Percentiles rank a stretch among this genome's conserved stretches.
Evolutionary conservation across 106 monocot genomes (phyloP).

Genomic region (Allium cepa): DNA sequence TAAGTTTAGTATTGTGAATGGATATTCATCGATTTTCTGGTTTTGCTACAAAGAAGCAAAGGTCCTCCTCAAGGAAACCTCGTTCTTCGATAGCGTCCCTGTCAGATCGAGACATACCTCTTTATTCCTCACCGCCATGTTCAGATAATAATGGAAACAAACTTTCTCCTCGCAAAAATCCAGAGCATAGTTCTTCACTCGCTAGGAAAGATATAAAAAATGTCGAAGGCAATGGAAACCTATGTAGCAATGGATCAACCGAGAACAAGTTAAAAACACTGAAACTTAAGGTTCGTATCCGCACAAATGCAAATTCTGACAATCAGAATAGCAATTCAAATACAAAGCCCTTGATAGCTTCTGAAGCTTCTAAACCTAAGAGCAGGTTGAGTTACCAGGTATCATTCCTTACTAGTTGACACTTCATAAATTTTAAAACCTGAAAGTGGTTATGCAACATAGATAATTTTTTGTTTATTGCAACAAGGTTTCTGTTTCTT

Average conservation of each 20-base stretch:
- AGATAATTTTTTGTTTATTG: not conserved
- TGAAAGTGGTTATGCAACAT: not conserved
- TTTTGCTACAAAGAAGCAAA: conserved; percentile 32
- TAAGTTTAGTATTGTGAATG: conserved; percentile 17
- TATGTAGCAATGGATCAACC: conserved; percentile 7
- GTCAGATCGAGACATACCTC: conserved; percentile 27
- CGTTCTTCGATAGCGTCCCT: conserved; percentile 18
- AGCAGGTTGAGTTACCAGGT: conserved; percentile 41
- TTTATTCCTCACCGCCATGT: conserved; percentile 43
- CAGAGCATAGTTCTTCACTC: conserved; percentile 11
- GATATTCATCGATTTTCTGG: conserved; percentile 27
- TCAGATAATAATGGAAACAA: conserved; percentile 36
- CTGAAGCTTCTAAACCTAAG: conserved; percentile 33
- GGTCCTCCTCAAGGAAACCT: conserved; percentile 43
- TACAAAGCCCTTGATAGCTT: conserved; percentile 21
- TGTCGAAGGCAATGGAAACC: not conserved
- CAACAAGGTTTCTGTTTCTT: too few species aligned
- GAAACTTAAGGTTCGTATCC: conserved; percentile 60
- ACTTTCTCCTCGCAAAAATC: conserved; percentile 30
- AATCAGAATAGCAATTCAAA: conserved; percentile 8
- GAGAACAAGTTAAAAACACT: conserved; percentile 54
- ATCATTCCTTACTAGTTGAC: not conserved
- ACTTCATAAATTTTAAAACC: not conserved
- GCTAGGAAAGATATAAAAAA: conserved; percentile 17
- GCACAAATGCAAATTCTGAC: conserved; percentile 44